phyloP scores from a whole-genome alignment of 2,329 filamentous ascomycete species.

The Ramularia collo-cygni region DNA sequence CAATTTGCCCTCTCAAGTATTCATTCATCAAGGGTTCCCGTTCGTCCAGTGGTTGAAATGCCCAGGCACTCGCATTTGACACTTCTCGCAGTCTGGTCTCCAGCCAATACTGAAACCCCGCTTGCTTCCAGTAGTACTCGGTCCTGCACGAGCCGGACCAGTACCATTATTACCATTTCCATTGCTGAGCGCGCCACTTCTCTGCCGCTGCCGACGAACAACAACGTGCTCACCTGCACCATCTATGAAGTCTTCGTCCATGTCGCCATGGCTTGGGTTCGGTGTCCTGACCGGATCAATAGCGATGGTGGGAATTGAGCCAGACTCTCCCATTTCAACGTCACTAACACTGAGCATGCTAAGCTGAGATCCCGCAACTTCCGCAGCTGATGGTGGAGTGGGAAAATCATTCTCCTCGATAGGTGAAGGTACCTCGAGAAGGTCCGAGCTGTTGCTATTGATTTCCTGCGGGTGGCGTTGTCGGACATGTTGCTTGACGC shows the following conservation, averaged over 20 bases:
- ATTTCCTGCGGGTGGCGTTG: slow-evolving; percentile 27
- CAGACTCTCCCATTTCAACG: slow-evolving; percentile 29
- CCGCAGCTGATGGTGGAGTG: slow-evolving; percentile 28
- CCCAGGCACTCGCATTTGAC: slow-evolving; percentile 40
- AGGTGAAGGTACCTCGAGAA: slow-evolving; percentile 28
- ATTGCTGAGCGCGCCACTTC: slow-evolving; percentile 30
- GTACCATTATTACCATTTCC: slow-evolving; percentile 19
- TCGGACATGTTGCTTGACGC: slow-evolving; percentile 23
- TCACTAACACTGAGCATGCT: slow-evolving; percentile 31
- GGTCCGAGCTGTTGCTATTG: slow-evolving; percentile 20
- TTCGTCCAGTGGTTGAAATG: slow-evolving; percentile 41
- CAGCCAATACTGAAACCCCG: slow-evolving; percentile 43
- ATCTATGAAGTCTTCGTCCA: slow-evolving; percentile 19
- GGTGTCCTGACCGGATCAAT: slow-evolving; percentile 17
- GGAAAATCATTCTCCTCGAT: slow-evolving; percentile 32
- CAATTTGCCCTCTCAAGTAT: not conserved
- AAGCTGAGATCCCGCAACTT: slow-evolving; percentile 30
- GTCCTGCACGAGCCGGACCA: slow-evolving; percentile 17
- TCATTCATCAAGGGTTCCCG: no score
- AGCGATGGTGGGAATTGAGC: slow-evolving; percentile 18
- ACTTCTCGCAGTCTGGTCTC: slow-evolving; percentile 45
- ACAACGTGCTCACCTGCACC: slow-evolving; percentile 18
- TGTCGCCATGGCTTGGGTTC: slow-evolving; percentile 4
- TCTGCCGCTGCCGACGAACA: slow-evolving; percentile 29
- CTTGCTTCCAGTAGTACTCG: slow-evolving; percentile 13